Evolutionary conservation across 768 basidiomycete genomes (phyloP).

Genomic region (Suillus brevipes): DNA sequence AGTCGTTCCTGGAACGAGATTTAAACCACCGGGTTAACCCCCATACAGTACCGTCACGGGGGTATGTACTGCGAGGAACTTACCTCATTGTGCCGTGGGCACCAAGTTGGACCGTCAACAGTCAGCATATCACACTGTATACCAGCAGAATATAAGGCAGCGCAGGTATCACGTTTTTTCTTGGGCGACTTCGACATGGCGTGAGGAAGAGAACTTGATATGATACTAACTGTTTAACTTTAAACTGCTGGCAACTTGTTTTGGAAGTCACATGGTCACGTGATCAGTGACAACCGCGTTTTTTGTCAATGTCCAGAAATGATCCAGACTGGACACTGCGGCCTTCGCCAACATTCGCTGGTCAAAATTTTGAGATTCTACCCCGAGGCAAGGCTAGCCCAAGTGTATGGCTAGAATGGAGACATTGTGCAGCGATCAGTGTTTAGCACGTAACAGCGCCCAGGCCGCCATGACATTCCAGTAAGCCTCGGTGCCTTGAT

Average conservation of each 20-base stretch:
- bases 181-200: constrained; percentile 13
- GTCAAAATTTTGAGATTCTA: too few relatives aligned
- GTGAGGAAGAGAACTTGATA: background rate
- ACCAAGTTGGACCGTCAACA: constrained; percentile 22
- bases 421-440: too few relatives aligned
- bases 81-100: constrained; percentile 34
- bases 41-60: background rate
- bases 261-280: too few relatives aligned
- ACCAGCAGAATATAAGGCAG: constrained; percentile 18
- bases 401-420: too few relatives aligned
- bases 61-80: constrained; percentile 1
- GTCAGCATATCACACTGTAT: constrained; percentile 16
- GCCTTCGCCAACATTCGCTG: too few relatives aligned
- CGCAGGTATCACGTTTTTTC: constrained; percentile 18
- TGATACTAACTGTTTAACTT: too few relatives aligned
- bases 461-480: background rate
- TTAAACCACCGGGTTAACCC: background rate
- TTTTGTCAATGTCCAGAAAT: too few relatives aligned
- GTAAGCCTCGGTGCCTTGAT: background rate
- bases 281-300: too few relatives aligned
- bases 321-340: too few relatives aligned
- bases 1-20: constrained; percentile 29
- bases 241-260: too few relatives aligned
- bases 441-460: too few relatives aligned
- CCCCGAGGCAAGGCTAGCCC: too few relatives aligned